Evolutionary conservation across 2,329 filamentous ascomycete species (phyloP), one percentile per base, ranked within the genome.

Genomic region (Elsinoe batatas): DNA sequence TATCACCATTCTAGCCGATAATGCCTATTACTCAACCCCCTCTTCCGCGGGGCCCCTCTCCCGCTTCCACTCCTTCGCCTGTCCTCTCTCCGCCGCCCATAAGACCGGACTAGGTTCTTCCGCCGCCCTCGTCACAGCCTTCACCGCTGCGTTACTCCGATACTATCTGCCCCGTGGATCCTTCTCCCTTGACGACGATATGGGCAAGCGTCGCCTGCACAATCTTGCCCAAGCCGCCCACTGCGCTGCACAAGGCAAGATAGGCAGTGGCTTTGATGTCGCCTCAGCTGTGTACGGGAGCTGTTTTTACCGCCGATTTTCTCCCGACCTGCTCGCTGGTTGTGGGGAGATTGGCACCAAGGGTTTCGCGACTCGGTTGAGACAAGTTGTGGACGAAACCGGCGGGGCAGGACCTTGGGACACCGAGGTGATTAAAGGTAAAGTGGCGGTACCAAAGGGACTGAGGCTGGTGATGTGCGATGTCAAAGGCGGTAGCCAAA

Each of bases 81-180:
- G 91, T 13, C 80, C 83, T 5, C 79, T 98, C 35, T 74, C 78
- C 57, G 79, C 84, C 60, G 91, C 91, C 13, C 87, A 96, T 78
- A 98, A 98, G 76, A 98, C 93, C 0, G 93, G 93, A 1, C 81
- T 98, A 30, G 93, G 93, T 57, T 96, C 91, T 10, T 96, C 91
- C 1, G 93, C 93, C 3, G 93, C 93, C 3, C 80, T 98, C 11
- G 91, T 97, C 32, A 97, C 93, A 1, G 79, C 91, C 38, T 81
- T 98, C 38, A 88, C 87, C 1, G 87, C 84, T 38, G 82, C 87
- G 1, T 72, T 95, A 2, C 79, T 95, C 30, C 73, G 76, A n/a
- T 83, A 91, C 72, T 91, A 91, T 73, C 77, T 91, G 17, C 79
- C 82, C 3, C 61, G 59, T 4, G 60, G 64, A 2, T 56, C 62